A percentile compares a stretch with the other conserved stretches of the same genome.
Conservation (phyloP, 768 basidiomycete species). For the Boletus vermiculosoides region DNA sequence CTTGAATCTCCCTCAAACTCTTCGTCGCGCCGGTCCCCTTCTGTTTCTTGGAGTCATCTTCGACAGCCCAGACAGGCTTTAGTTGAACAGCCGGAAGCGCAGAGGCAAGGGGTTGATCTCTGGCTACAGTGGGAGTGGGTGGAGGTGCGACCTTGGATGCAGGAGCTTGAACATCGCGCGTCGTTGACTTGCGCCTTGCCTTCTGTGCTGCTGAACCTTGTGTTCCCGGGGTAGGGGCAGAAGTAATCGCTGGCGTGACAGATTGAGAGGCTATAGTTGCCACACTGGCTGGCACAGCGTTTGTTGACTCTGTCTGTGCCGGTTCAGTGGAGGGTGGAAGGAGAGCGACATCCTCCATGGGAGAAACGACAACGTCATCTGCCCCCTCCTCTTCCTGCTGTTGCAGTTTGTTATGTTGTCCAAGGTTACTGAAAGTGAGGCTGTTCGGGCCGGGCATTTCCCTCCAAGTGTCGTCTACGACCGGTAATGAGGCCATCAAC, state of each 20-base stretch:
- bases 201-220: slow-evolving; percentile 25
- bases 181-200: slow-evolving; percentile 27
- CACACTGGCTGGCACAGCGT: slow-evolving; percentile 1
- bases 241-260: slow-evolving; percentile 8
- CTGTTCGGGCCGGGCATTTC: slow-evolving; percentile 44
- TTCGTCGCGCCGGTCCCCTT: slow-evolving; percentile 45
- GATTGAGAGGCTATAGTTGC: slow-evolving; percentile 4
- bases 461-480: slow-evolving; percentile 48
- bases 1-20: slow-evolving; percentile 92
- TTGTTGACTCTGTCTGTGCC: slow-evolving; percentile 16
- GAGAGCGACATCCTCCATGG: slow-evolving; percentile 15
- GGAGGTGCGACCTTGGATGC: slow-evolving; percentile 17
- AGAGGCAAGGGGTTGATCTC: slow-evolving; percentile 26
- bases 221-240: slow-evolving; percentile 13
- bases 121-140: slow-evolving; percentile 7
- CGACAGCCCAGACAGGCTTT: slow-evolving; percentile 66
- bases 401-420: slow-evolving; percentile 57
- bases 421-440: slow-evolving; percentile 56
- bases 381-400: slow-evolving; percentile 34
- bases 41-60: slow-evolving; percentile 64
- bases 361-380: slow-evolving; percentile 17
- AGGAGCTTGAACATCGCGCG: slow-evolving; percentile 26
- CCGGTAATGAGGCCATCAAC: slow-evolving; percentile 48
- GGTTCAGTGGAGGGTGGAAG: slow-evolving; percentile 15
- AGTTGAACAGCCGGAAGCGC: slow-evolving; percentile 25